A percentile compares a stretch with the other conserved stretches of the same genome.
phyloP scores from a whole-genome alignment of 179 eudicot species.

The Actinidia polygama region DNA sequence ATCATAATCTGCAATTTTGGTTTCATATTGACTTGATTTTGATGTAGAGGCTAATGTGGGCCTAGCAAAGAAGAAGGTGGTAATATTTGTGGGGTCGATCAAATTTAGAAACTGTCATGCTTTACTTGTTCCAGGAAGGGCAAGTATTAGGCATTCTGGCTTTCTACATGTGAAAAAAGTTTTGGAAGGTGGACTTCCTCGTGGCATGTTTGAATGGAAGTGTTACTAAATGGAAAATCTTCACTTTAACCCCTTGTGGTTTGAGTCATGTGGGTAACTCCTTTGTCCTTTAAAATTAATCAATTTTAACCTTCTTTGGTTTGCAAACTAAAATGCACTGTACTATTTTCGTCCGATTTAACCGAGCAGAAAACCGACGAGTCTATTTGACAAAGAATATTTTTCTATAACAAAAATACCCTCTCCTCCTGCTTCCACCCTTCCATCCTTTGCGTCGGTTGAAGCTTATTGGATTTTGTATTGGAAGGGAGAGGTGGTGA shows the following conservation, averaged over 20 bases:
- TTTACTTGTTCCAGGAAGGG: conserved; percentile 12
- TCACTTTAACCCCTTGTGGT: too few species aligned
- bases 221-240: neutral
- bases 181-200: conserved; percentile 13
- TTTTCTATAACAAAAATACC: too few species aligned
- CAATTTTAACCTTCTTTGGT: neutral
- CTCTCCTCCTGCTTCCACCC: too few species aligned
- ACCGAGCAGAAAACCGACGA: neutral
- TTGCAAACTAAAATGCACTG: neutral
- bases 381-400: neutral
- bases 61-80: too few species aligned
- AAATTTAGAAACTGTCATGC: conserved; percentile 2
- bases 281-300: neutral
- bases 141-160: neutral
- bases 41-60: neutral
- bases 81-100: neutral
- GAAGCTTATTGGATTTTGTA: too few species aligned
- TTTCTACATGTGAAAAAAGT: conserved; percentile 18
- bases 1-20: neutral
- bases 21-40: neutral
- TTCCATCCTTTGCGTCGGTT: too few species aligned
- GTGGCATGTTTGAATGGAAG: neutral
- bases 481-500: too few species aligned
- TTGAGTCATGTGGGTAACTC: too few species aligned
- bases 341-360: too few species aligned